Percentiles rank a stretch among this genome's conserved stretches.
Conservation (phyloP, 805 yeast species). For the Gaillardinia entomophila region DNA sequence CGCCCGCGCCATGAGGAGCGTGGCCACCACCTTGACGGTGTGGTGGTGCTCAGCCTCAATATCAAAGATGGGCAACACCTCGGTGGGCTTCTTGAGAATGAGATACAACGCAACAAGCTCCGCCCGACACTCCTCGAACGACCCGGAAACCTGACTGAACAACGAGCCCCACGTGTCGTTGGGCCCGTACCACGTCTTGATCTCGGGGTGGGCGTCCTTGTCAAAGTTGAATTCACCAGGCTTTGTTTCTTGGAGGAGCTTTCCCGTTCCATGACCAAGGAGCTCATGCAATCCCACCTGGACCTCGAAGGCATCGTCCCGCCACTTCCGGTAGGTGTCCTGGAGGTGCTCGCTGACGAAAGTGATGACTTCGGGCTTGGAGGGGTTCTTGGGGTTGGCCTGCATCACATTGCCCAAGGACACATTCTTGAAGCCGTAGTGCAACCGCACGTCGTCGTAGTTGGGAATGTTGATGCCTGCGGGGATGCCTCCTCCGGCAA, state of each 20-base stretch:
- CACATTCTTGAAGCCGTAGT: slow-evolving; percentile 82
- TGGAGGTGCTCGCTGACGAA: slow-evolving; percentile 52
- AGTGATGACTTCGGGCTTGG: slow-evolving; percentile 61
- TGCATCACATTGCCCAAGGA: slow-evolving; percentile 81
- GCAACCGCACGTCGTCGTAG: slow-evolving; percentile 82
- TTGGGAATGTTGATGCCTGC: slow-evolving; percentile 93
- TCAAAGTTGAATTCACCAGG: slow-evolving; percentile 72
- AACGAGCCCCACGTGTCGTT: slow-evolving; percentile 90
- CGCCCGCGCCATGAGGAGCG: slow-evolving; percentile 80
- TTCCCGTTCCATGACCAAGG: slow-evolving; percentile 90
- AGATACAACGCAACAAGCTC: slow-evolving; percentile 83
- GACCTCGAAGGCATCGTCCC: slow-evolving; percentile 82
- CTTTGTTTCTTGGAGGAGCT: slow-evolving; percentile 52
- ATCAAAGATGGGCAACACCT: slow-evolving; percentile 70
- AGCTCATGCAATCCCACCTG: slow-evolving; percentile 93
- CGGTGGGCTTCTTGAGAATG: slow-evolving; percentile 54
- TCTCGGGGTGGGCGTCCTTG: slow-evolving; percentile 58
- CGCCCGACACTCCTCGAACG: slow-evolving; percentile 91
- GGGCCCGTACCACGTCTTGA: slow-evolving; percentile 63
- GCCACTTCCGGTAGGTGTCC: slow-evolving; percentile 59
- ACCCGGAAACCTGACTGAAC: slow-evolving; percentile 77
- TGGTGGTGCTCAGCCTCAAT: slow-evolving; percentile 56
- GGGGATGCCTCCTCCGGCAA: slow-evolving; percentile 87
- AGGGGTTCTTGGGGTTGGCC: slow-evolving; percentile 59
- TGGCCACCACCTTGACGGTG: slow-evolving; percentile 60